Evolutionary conservation across 495 filamentous ascomycete species (phyloP).

Genomic region (Oleoguttula mirabilis): DNA sequence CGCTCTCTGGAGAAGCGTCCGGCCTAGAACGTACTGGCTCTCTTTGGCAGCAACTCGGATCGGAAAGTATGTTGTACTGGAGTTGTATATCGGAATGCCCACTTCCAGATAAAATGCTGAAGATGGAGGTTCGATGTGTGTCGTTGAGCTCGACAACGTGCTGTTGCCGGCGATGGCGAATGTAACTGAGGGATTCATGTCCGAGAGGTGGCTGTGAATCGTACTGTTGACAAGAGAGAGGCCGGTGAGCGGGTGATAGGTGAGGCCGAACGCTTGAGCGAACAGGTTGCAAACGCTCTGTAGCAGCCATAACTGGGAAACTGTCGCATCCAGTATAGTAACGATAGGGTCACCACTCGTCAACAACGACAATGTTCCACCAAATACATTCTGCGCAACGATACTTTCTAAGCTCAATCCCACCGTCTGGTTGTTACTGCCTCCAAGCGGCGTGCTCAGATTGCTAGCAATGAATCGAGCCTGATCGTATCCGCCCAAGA

Average conservation of each 20-base stretch:
- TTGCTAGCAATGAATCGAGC: conserved; percentile 1
- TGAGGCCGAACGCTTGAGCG: conserved; percentile 25
- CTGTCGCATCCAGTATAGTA: conserved; percentile 24
- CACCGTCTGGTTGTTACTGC: conserved; percentile 17
- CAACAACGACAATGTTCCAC: background rate
- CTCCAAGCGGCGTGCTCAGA: conserved; percentile 7
- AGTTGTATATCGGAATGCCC: background rate
- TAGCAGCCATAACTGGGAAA: conserved; percentile 28
- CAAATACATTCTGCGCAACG: conserved; percentile 16
- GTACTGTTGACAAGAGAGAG: conserved; percentile 28
- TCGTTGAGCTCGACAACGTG: conserved; percentile 7
- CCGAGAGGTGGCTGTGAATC: conserved; percentile 18
- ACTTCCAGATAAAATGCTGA: conserved; percentile 2
- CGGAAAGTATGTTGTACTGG: background rate
- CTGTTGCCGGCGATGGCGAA: conserved; percentile 18
- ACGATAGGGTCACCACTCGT: background rate
- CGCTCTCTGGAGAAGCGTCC: background rate
- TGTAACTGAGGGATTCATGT: conserved; percentile 23
- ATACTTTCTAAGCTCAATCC: conserved; percentile 26
- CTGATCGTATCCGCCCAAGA: conserved; percentile 13
- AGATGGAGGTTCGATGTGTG: background rate
- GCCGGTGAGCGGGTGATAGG: conserved; percentile 22
- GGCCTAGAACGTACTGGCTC: background rate
- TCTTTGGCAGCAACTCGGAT: background rate
- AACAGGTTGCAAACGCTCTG: conserved; percentile 24